phyloP scores from a whole-genome alignment of 148 eudicot species.

The Rhododendron ovatum region DNA sequence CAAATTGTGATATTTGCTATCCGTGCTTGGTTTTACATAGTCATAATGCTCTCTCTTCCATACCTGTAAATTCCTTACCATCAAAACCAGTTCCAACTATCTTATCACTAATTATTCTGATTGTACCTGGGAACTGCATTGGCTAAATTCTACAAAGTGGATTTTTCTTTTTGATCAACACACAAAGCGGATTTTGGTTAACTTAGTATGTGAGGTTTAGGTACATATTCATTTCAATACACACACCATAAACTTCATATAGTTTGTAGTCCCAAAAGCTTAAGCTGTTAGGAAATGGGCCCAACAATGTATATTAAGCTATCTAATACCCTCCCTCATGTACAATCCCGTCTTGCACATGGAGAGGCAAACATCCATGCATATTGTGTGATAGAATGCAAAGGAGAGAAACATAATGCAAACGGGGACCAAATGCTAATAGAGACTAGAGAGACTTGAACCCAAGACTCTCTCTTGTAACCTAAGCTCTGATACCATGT shows the following conservation, averaged over 20 bases:
- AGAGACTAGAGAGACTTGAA: too few species aligned
- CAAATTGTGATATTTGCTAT: background rate
- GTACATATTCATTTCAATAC: background rate
- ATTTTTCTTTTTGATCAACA: too few species aligned
- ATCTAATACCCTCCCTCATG: background rate
- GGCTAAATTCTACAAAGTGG: background rate
- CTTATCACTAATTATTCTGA: too few species aligned
- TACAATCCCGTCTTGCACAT: background rate
- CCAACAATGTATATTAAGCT: background rate
- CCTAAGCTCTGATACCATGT: too few species aligned
- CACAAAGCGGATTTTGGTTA: background rate
- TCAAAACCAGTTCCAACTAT: background rate
- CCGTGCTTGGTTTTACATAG: background rate
- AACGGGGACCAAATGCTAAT: background rate
- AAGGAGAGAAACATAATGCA: background rate
- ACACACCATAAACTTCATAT: background rate
- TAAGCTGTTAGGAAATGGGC: background rate
- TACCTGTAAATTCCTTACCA: background rate
- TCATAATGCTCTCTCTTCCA: background rate
- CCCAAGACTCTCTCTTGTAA: background rate
- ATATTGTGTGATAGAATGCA: too few species aligned
- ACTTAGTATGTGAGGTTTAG: background rate
- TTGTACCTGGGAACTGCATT: background rate
- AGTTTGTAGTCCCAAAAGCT: background rate
- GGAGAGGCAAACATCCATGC: background rate